Evolutionary conservation across 2,329 filamentous ascomycete species (phyloP).

Genomic region (Aspergillus quadrilineatus): DNA sequence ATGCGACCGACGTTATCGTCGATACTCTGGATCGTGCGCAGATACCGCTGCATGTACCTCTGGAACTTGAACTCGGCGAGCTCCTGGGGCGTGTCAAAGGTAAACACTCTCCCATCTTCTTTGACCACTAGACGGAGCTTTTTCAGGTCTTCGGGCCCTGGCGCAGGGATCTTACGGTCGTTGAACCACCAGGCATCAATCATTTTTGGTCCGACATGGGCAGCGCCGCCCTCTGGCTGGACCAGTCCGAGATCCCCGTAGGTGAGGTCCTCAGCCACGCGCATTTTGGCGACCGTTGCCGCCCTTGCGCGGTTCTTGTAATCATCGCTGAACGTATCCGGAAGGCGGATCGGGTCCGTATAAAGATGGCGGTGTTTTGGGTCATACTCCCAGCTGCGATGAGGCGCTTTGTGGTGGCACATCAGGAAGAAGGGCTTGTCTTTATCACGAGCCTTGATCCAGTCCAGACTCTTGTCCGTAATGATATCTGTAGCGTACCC

Average conservation of each 20-base stretch:
- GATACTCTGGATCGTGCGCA: slow-evolving; percentile 53
- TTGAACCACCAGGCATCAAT: background rate
- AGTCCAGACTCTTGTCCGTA: slow-evolving; percentile 36
- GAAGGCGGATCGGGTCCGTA: slow-evolving; percentile 47
- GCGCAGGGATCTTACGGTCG: slow-evolving; percentile 3
- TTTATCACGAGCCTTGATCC: slow-evolving; percentile 36
- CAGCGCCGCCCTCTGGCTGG: slow-evolving; percentile 50
- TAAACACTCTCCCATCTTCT: slow-evolving; percentile 49
- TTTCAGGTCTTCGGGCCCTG: background rate
- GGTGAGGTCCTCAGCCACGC: slow-evolving; percentile 51
- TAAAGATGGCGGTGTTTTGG: slow-evolving; percentile 52
- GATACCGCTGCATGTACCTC: slow-evolving; percentile 57
- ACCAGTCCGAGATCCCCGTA: slow-evolving; percentile 54
- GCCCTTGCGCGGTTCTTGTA: slow-evolving; percentile 56
- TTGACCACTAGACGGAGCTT: slow-evolving; percentile 26
- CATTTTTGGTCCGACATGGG: slow-evolving; percentile 1
- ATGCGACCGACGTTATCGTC: slow-evolving; percentile 55
- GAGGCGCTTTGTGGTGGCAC: slow-evolving; percentile 59
- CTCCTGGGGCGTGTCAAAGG: slow-evolving; percentile 43
- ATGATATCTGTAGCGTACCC: background rate
- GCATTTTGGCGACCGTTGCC: slow-evolving; percentile 53
- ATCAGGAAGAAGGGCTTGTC: slow-evolving; percentile 53
- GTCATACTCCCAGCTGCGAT: slow-evolving; percentile 54
- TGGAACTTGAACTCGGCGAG: slow-evolving; percentile 57
- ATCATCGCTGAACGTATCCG: slow-evolving; percentile 55